Evolutionary conservation across 2,329 filamentous ascomycete genomes (phyloP).

Genomic region (Tolypocladium inflatum): DNA sequence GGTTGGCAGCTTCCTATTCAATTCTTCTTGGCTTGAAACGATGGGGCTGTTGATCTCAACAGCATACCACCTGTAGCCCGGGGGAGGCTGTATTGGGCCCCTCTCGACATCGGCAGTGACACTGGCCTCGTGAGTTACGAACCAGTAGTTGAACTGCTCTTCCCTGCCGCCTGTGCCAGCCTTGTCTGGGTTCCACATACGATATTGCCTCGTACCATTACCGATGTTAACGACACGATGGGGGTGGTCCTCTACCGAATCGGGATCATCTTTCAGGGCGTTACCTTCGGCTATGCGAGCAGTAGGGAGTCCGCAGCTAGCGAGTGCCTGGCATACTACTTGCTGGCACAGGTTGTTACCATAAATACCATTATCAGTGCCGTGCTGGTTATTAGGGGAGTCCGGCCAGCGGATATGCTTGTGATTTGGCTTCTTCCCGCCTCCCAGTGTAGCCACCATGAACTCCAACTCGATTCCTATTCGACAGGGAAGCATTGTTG

Average conservation of each 20-base stretch:
- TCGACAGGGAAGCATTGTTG: not conserved
- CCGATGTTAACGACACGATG: not conserved
- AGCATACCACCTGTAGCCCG: slow-evolving; percentile 12
- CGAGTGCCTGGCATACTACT: slow-evolving; percentile 11
- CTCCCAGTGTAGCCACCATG: slow-evolving; percentile 7
- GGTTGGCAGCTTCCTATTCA: slow-evolving; percentile 10
- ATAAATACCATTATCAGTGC: slow-evolving; percentile 3
- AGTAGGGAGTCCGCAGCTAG: slow-evolving; percentile 8
- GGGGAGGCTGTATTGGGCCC: not conserved
- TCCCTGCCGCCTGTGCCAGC: not conserved
- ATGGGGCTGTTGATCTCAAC: slow-evolving; percentile 17
- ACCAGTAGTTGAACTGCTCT: not conserved
- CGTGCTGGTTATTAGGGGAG: not conserved
- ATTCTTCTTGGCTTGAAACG: slow-evolving; percentile 8
- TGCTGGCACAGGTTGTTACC: not conserved
- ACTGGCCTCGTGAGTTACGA: not conserved
- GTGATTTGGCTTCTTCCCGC: not conserved
- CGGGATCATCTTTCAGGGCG: not conserved
- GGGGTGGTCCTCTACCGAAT: not conserved
- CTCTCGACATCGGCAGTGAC: not conserved
- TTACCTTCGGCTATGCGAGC: not conserved
- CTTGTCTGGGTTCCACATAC: not conserved
- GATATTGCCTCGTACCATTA: not conserved
- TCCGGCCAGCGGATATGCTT: slow-evolving; percentile 1
- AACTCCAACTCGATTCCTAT: slow-evolving; percentile 19